Conservation (phyloP, 2,329 filamentous ascomycete genomes). For the Chaetomium globosum region DNA sequence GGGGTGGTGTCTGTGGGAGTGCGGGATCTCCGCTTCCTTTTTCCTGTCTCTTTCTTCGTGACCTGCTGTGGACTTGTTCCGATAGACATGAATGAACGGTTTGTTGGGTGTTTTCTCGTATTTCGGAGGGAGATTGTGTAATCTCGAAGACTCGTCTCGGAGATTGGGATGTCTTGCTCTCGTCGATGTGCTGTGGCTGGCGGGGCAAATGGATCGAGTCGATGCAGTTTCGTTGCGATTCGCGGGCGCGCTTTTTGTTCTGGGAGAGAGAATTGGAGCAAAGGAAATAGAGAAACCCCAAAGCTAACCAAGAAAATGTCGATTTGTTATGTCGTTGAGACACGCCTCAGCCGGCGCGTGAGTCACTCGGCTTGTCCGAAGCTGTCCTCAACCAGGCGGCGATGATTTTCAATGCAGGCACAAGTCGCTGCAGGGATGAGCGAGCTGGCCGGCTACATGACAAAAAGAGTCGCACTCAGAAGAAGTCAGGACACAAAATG, state of each 20-base stretch:
- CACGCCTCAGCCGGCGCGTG: slow-evolving; percentile 5
- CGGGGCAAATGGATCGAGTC: background rate
- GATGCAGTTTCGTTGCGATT: background rate
- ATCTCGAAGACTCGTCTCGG: background rate
- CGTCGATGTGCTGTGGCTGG: background rate
- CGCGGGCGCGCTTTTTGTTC: background rate
- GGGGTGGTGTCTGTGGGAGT: background rate
- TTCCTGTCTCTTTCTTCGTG: background rate
- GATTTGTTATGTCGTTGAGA: background rate
- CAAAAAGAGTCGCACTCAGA: background rate
- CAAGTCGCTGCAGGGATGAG: slow-evolving; percentile 7
- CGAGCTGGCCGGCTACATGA: background rate
- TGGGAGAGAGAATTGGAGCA: background rate
- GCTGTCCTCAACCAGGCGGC: background rate
- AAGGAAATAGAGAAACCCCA: background rate
- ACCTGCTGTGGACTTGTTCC: background rate
- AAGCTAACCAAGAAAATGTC: background rate
- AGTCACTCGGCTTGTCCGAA: slow-evolving; percentile 4
- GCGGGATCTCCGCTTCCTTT: background rate
- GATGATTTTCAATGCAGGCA: background rate
- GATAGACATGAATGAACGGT: background rate
- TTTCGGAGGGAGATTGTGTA: background rate
- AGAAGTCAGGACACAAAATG: background rate
- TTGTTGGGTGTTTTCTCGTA: background rate
- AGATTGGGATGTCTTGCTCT: background rate